A percentile compares a stretch with the other conserved stretches of the same genome.
Evolutionary conservation across 805 yeast species (phyloP).

Genomic region (Ogataea paraovalis): DNA sequence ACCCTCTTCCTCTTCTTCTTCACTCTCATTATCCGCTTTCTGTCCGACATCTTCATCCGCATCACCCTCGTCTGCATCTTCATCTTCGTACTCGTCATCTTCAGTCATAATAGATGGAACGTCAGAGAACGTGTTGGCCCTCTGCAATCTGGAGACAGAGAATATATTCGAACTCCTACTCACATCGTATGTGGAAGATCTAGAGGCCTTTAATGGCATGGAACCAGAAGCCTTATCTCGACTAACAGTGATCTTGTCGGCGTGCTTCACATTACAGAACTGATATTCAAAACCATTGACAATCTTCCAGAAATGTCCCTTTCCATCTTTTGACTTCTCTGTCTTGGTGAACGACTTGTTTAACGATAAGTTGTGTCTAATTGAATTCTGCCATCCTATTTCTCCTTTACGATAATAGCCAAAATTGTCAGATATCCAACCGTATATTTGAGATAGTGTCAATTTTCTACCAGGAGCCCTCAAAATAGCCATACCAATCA

Average conservation of each 20-base stretch:
- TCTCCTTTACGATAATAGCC: slow-evolving; percentile 78
- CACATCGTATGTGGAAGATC: slow-evolving; percentile 2
- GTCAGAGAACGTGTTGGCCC: slow-evolving; percentile 12
- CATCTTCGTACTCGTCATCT: slow-evolving; percentile 1
- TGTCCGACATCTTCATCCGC: no score
- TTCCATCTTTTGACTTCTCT: slow-evolving; percentile 85
- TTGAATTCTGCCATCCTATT: slow-evolving; percentile 97
- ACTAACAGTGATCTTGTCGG: slow-evolving; percentile 31
- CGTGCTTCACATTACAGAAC: slow-evolving; percentile 62
- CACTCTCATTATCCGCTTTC: no score
- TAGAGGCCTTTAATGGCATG: background rate
- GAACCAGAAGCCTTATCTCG: slow-evolving; percentile 1
- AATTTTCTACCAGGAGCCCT: slow-evolving; percentile 70
- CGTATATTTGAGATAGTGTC: slow-evolving; percentile 79
- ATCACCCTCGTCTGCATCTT: slow-evolving; percentile 8
- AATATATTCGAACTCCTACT: slow-evolving; percentile 13
- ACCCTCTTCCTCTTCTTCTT: slow-evolving; percentile 9
- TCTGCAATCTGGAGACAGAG: slow-evolving; percentile 4
- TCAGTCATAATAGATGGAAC: slow-evolving; percentile 1
- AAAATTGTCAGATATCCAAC: slow-evolving; percentile 87
- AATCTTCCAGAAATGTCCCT: slow-evolving; percentile 92
- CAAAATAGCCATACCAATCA: slow-evolving; percentile 89
- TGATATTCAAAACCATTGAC: slow-evolving; percentile 78
- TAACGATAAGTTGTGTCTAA: slow-evolving; percentile 87
- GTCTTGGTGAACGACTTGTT: slow-evolving; percentile 92